Evolutionary conservation across 1,284 basidiomycete species (phyloP).

Genomic region (Gomphus sp.): DNA sequence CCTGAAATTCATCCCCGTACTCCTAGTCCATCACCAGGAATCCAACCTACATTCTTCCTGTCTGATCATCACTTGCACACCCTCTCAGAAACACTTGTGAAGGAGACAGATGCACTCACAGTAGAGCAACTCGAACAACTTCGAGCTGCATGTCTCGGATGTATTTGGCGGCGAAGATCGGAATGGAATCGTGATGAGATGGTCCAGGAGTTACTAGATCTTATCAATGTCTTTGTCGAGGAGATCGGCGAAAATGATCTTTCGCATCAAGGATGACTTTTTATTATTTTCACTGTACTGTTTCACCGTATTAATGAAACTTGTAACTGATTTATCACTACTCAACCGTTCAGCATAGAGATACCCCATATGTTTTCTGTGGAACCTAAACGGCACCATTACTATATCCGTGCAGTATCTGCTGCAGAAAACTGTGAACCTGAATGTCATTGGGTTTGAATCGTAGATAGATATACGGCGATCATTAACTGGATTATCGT

Average conservation of each 20-base stretch:
- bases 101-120: slow-evolving; percentile 48
- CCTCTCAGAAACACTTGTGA: slow-evolving; percentile 38
- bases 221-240: slow-evolving; percentile 51
- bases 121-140: slow-evolving; percentile 93
- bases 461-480: too few species aligned
- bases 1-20: slow-evolving; percentile 22
- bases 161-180: slow-evolving; percentile 70
- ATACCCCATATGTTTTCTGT: too few species aligned
- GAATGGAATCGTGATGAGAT: slow-evolving; percentile 79
- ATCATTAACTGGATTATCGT: too few species aligned
- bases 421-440: too few species aligned
- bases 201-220: slow-evolving; percentile 44
- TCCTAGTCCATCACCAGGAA: slow-evolving; percentile 36
- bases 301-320: not conserved
- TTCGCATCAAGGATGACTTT: not conserved
- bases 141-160: slow-evolving; percentile 73
- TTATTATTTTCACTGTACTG: not conserved
- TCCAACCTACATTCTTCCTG: slow-evolving; percentile 59
- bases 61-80: slow-evolving; percentile 35
- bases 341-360: too few species aligned
- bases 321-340: not conserved
- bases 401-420: too few species aligned
- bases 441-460: too few species aligned
- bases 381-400: too few species aligned
- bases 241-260: slow-evolving; percentile 34